phyloP scores from a whole-genome alignment of 257 asterid species.

The Leonotis leonurus region DNA sequence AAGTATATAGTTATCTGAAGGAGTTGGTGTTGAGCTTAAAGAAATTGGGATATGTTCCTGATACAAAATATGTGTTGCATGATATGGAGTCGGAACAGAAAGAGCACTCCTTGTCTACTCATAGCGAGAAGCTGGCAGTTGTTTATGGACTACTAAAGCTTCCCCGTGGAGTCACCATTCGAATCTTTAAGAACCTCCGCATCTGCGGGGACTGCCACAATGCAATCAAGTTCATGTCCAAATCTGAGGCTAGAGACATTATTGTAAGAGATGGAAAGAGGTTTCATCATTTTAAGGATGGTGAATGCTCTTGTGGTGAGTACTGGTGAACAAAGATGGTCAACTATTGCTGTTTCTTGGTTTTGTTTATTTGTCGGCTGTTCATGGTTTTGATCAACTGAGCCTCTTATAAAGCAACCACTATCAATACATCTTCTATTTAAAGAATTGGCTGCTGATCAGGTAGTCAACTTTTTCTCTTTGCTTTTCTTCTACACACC shows the following conservation, averaged over 20 bases:
- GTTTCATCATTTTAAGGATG: too few species aligned
- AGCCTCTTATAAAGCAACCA: background rate
- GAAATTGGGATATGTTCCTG: slow-evolving; percentile 63
- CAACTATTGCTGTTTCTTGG: background rate
- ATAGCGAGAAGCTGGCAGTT: slow-evolving; percentile 75
- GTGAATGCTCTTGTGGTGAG: slow-evolving; percentile 66
- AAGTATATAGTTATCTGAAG: slow-evolving; percentile 40
- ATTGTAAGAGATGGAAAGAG: slow-evolving; percentile 62
- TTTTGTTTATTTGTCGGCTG: background rate
- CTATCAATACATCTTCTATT: background rate
- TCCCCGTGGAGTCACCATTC: slow-evolving; percentile 49
- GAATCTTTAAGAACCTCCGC: slow-evolving; percentile 64
- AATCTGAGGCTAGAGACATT: slow-evolving; percentile 53
- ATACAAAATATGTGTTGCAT: slow-evolving; percentile 52
- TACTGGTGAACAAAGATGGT: slow-evolving; percentile 44
- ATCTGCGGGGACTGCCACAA: slow-evolving; percentile 69
- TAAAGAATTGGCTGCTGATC: background rate
- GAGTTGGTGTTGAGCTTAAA: slow-evolving; percentile 44
- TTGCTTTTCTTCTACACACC: background rate
- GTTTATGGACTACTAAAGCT: slow-evolving; percentile 59
- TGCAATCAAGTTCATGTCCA: slow-evolving; percentile 58
- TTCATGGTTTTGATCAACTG: background rate
- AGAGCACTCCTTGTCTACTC: slow-evolving; percentile 60
- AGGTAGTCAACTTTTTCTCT: background rate
- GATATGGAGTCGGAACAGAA: slow-evolving; percentile 71